Conservation (phyloP, 2,329 filamentous ascomycete species). For the Anisogramma anomala region DNA sequence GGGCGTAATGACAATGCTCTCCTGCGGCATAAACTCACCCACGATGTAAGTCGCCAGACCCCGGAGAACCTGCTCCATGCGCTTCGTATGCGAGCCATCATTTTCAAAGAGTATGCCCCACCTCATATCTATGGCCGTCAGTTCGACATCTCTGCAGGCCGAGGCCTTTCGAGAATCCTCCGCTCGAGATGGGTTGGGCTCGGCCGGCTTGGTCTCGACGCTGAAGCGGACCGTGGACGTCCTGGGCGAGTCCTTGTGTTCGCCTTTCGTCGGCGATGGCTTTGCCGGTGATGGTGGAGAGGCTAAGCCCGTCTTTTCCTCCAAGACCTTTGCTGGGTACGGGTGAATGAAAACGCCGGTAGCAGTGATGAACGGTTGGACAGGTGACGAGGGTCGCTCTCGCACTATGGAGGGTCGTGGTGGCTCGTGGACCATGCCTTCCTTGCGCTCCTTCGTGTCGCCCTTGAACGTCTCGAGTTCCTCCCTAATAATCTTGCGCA, state of each 20-base stretch:
- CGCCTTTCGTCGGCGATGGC: background rate
- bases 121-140: conserved; percentile 54
- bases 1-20: conserved; percentile 61
- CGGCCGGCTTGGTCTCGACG: conserved; percentile 10
- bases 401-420: background rate
- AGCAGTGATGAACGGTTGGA: conserved; percentile 1
- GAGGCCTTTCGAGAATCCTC: conserved; percentile 3
- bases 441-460: background rate
- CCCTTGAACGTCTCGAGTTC: conserved; percentile 14
- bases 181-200: background rate
- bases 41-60: conserved; percentile 66
- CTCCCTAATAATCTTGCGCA: conserved; percentile 18
- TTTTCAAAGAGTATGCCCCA: conserved; percentile 68
- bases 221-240: conserved; percentile 12
- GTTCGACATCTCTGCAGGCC: conserved; percentile 24
- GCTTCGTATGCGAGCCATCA: conserved; percentile 52
- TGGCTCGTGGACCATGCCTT: conserved; percentile 1
- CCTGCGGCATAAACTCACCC: conserved; percentile 55
- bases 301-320: conserved; percentile 1
- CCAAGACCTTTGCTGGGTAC: conserved; percentile 2
- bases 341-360: conserved; percentile 1
- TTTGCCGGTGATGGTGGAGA: background rate
- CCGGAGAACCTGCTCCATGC: conserved; percentile 59
- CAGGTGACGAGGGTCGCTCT: conserved; percentile 1
- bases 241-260: conserved; percentile 1